phyloP scores from a whole-genome alignment of 345 rosid species.

The Eucalyptus rudis region DNA sequence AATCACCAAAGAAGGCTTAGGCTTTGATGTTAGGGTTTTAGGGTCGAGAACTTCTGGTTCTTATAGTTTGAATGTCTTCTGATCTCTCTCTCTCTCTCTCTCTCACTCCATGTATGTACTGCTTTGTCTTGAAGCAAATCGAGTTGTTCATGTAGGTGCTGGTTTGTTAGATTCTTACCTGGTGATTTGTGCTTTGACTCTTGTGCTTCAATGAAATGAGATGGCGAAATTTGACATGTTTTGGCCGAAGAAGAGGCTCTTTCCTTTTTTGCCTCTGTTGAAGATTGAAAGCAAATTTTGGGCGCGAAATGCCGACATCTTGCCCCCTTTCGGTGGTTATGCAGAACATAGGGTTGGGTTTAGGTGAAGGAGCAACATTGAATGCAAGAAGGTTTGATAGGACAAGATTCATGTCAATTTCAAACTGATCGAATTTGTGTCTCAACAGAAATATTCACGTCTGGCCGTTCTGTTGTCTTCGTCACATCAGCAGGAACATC shows the following conservation, averaged over 20 bases:
- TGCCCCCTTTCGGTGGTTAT: not conserved
- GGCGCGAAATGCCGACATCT: not conserved
- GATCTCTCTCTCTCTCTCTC: not conserved
- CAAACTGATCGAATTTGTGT: not conserved
- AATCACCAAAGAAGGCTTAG: slow-evolving; percentile 26
- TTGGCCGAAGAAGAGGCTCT: not conserved
- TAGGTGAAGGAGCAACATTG: not conserved
- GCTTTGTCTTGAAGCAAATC: not conserved
- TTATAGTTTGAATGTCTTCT: not conserved
- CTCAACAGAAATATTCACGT: not conserved
- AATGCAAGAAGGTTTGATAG: not conserved
- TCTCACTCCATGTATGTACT: not conserved
- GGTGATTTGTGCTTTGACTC: not conserved
- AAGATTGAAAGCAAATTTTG: not conserved
- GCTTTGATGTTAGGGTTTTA: not conserved
- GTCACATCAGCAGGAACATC: not conserved
- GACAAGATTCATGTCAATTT: not conserved
- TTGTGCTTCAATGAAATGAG: not conserved
- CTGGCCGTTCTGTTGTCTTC: not conserved
- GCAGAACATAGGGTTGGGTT: not conserved
- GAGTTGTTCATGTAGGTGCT: not conserved
- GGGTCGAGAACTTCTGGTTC: not conserved
- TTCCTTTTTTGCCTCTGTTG: too few species aligned
- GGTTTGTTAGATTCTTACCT: not conserved
- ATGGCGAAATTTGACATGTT: not conserved